Percentiles rank a stretch among this genome's conserved stretches.
Conservation (phyloP, 2,329 filamentous ascomycete genomes). For the Incumbomyces delicatus region DNA sequence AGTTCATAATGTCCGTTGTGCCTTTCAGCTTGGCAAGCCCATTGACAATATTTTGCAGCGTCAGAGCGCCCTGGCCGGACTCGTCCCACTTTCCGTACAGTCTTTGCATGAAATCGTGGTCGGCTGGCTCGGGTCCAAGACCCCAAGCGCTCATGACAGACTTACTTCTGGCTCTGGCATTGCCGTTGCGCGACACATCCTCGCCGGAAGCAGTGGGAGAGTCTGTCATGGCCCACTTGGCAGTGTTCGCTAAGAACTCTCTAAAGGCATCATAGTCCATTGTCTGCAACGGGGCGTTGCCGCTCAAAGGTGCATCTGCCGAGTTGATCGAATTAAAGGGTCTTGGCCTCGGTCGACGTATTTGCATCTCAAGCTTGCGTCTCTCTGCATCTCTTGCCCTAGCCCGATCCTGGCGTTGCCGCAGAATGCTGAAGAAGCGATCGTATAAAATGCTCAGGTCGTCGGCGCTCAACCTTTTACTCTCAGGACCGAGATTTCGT, state of each 20-base stretch:
- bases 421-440: slow-evolving; percentile 82
- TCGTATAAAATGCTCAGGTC: slow-evolving; percentile 89
- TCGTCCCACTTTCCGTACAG: slow-evolving; percentile 84
- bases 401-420: slow-evolving; percentile 79
- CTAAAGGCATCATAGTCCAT: slow-evolving; percentile 98
- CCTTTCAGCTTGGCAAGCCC: slow-evolving; percentile 88
- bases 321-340: slow-evolving; percentile 13
- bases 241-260: slow-evolving; percentile 80
- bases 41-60: slow-evolving; percentile 81
- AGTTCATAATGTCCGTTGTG: slow-evolving; percentile 91
- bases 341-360: slow-evolving; percentile 20
- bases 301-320: slow-evolving; percentile 53
- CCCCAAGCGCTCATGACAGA: slow-evolving; percentile 47
- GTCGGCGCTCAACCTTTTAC: slow-evolving; percentile 75
- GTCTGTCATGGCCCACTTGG: slow-evolving; percentile 89
- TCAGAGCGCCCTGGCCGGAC: slow-evolving; percentile 65
- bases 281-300: slow-evolving; percentile 30
- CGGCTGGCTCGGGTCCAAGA: slow-evolving; percentile 59
- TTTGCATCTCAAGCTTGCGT: slow-evolving; percentile 54
- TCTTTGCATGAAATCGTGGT: slow-evolving; percentile 88
- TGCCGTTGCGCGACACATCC: slow-evolving; percentile 26
- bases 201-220: slow-evolving; percentile 52
- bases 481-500: slow-evolving; percentile 87
- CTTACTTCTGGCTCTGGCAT: slow-evolving; percentile 43
- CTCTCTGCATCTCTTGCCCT: slow-evolving; percentile 67